Evolutionary conservation across 225 moss, liverwort and hornwort species (phyloP).

Genomic region (Pseudoscleropodium purum): DNA sequence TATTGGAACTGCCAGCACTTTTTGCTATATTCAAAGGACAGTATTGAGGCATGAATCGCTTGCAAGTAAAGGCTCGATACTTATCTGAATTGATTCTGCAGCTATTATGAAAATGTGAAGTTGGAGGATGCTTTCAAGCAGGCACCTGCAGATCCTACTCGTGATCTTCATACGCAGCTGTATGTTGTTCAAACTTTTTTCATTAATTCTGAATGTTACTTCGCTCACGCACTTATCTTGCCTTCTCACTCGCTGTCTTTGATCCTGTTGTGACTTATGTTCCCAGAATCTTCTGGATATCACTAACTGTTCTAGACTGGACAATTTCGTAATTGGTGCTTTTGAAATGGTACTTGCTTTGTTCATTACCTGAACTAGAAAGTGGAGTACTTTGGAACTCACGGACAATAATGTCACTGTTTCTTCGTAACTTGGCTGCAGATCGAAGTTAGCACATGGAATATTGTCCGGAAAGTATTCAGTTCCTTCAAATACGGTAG

Average conservation of each 20-base stretch:
- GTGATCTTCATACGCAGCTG: constrained; percentile 87
- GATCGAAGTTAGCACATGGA: constrained; percentile 92
- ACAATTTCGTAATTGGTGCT: not conserved
- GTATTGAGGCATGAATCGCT: not conserved
- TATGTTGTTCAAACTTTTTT: constrained; percentile 12
- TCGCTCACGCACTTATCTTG: not conserved
- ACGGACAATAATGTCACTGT: not conserved
- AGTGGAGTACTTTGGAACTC: not conserved
- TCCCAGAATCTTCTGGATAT: not conserved
- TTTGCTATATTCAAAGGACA: not conserved
- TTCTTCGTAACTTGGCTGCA: constrained; percentile 8
- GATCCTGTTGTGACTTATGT: not conserved
- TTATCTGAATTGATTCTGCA: constrained; percentile 17
- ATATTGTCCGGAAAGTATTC: constrained; percentile 84
- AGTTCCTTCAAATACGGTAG: constrained; percentile 55
- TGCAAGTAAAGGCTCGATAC: not conserved
- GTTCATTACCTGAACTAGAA: not conserved
- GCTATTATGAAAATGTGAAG: constrained; percentile 62
- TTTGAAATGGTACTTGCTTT: not conserved
- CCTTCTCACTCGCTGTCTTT: not conserved
- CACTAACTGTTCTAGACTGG: not conserved
- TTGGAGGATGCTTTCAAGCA: constrained; percentile 77
- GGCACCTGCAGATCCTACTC: constrained; percentile 87
- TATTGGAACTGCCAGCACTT: not conserved
- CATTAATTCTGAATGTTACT: not conserved